Evolutionary conservation across 176 grass and related monocot species (phyloP), one percentile per base, ranked within the genome.

Genomic region (Raddia guianensis): DNA sequence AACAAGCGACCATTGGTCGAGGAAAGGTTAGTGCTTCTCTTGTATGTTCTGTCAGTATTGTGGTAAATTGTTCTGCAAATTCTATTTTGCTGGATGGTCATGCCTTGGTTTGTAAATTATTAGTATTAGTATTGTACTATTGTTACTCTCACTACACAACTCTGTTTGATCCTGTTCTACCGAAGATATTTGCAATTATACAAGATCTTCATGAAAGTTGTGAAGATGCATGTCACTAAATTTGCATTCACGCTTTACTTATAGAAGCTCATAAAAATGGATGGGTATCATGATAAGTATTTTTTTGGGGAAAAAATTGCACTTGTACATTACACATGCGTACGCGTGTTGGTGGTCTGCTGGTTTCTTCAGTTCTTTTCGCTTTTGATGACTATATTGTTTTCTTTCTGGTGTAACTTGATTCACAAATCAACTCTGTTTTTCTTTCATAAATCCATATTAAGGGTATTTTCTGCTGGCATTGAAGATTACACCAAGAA

Each of bases 1-100:
- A 79, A 42, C 48, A 99, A 95, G 72, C 91, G 93, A 0, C 90
- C 90, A 72, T 84, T 95, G 74, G 70, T 91, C n/a, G 89, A 89
- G 77, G 93, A 99, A 90, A 99, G 93, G 97, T 99, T 71, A 79
- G 76, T 53, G 7, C 49, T 63, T 76, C 7, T 73, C 67, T 66
- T 55, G 60, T 47, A 8, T 73, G 66, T 72, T 16, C 66, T 78
- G 42, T 47, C 46, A 78, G 27, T 40, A 33, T 19, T 8, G 13
- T 34, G 12, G 6, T 12, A 59, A 27, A 14, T 86, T 71, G 50
- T 60, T 50, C 2, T 49, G 2, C n/a, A 43, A 53, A 27, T 27
- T 60, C 15, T 56, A 34, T 50, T 37, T 65, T 60, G 7, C 76
- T 66, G 5, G 6, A 48, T 80, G 16, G 16, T 47, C 67, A 48